Base-by-base conservation (phyloP, 495 filamentous ascomycete genomes). In the Cercophora samala region DNA sequence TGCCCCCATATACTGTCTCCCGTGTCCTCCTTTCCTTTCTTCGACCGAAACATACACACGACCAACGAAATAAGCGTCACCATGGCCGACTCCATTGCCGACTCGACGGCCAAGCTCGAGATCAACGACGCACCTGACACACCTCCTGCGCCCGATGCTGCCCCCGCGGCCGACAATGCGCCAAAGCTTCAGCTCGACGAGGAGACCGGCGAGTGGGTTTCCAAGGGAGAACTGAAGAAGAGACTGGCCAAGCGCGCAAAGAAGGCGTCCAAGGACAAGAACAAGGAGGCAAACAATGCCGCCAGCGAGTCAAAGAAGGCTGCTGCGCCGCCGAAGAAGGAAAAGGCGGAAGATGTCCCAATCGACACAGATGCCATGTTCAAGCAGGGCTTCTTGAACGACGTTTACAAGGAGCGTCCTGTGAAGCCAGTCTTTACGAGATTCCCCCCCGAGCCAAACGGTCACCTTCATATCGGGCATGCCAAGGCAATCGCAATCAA, bases 401-500 rank as follows among this genome's bases (percentile, higher is more conserved):
- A 89, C 3, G 92, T 96, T 46, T 93, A 90, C 82, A 85, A 91
- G 63, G 89, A 92, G 78, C 86, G 90, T 53, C 87, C 91, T 5
- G 77, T 82, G 5, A 86, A 88, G 73, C 77, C 82, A 37, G 87
- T 91, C 29, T 74, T 88, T 59, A 95, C 93, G 11, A 88, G 93
- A 70, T 97, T 99, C 77, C 95, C 95, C 5, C 95, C 95, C 18
- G 96, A 98, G 78, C 93, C 93, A 46, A 90, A 90, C 70, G 88
- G 88, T 64, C 90, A 83, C 76, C 85, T 96, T 17, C 93, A 96
- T 72, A 91, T 97, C 42, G 73, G 73, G 21, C 95, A 98, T 75
- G 88, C 88, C 69, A 98, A 98, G 80, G 95, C 95, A n/a, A 97
- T 99, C 77, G 88, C 92, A 0, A 86, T 98, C 72, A 99, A 98